Evolutionary conservation across 139 green algal genomes (phyloP), one percentile per base, ranked within the genome.

Genomic region (Coelastrella sp.): DNA sequence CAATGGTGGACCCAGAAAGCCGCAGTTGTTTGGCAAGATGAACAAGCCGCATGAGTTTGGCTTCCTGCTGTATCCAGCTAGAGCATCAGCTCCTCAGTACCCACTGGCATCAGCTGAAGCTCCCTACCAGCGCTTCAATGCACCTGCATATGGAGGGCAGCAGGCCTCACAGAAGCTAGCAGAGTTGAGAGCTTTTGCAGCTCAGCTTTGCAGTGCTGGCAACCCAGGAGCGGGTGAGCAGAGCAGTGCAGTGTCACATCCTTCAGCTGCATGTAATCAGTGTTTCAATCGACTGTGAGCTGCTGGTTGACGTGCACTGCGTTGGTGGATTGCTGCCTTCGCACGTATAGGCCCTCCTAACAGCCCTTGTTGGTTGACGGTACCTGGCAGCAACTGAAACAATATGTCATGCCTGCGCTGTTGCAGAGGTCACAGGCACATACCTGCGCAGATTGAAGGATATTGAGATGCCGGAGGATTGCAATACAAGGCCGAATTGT

Each of bases 21-120:
- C 62, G 2, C 79, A 85, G 43, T 63, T 85, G 40, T 76, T 85
- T 60, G 79, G 63, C 41, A 74, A 85, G 43, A 41, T 85, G 30
- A 43, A 6, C 40, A 66, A 53, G 63, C 63, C 60, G 13, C 79
- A 74, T 30, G 13, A 15, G 40, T 85, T 85, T 67, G 63, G 60
- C 8, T 85, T 63, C 41, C 40, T 37, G 27, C 60, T 85, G 43
- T 85, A 76, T 41, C 34, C 50, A 37, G n/a, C 15, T 4, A 37
- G 27, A 25, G 59, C 40, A 41, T 37, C 57, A 43, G 60, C 21
- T 13, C 15, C 13, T 19, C 67, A n/a, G n/a, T n/a, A n/a, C n/a
- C n/a, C n/a, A n/a, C n/a, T n/a, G n/a, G n/a, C n/a, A n/a, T n/a
- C 50, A 69, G 51, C 59, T 7, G 57, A 35, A 37, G 35, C 57